A percentile compares a stretch with the other conserved stretches of the same genome.
phyloP scores from a whole-genome alignment of 2,329 filamentous ascomycete species.

The Trichothecium sympodiale region DNA sequence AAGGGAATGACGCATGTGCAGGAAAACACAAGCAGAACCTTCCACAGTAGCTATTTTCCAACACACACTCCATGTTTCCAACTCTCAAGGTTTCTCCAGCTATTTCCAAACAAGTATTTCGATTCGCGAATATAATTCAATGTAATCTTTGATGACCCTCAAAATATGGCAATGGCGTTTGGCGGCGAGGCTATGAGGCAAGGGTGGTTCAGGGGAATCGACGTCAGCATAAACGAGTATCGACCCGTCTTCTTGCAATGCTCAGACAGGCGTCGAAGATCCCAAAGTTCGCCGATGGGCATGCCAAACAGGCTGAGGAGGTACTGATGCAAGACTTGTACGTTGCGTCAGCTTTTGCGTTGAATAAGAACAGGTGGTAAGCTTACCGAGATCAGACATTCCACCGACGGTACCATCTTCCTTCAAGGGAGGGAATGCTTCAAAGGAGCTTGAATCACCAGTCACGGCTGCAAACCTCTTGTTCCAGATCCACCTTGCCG shows the following conservation, averaged over 20 bases:
- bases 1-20: too few relatives aligned
- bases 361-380: too few relatives aligned
- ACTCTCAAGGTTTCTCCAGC: too few relatives aligned
- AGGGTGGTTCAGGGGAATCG: slow-evolving; percentile 45
- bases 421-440: slow-evolving; percentile 46
- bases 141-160: slow-evolving; percentile 13
- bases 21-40: too few relatives aligned
- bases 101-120: too few relatives aligned
- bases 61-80: too few relatives aligned
- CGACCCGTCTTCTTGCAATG: slow-evolving; percentile 39
- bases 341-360: too few relatives aligned
- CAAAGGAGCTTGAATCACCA: slow-evolving; percentile 52
- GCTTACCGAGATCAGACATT: slow-evolving; percentile 26
- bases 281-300: slow-evolving; percentile 44
- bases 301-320: slow-evolving; percentile 40
- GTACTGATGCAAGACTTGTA: slow-evolving; percentile 35
- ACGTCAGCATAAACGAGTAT: slow-evolving; percentile 53
- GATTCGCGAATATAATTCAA: too few relatives aligned
- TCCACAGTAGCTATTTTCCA: neutral
- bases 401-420: slow-evolving; percentile 22
- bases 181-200: slow-evolving; percentile 37
- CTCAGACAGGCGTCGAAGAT: slow-evolving; percentile 40
- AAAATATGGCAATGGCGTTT: slow-evolving; percentile 36
- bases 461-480: slow-evolving; percentile 56
- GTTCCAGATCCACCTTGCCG: slow-evolving; percentile 58